Evolutionary conservation across 768 basidiomycete genomes (phyloP).

Genomic region (Rhizopogon vinicolor): DNA sequence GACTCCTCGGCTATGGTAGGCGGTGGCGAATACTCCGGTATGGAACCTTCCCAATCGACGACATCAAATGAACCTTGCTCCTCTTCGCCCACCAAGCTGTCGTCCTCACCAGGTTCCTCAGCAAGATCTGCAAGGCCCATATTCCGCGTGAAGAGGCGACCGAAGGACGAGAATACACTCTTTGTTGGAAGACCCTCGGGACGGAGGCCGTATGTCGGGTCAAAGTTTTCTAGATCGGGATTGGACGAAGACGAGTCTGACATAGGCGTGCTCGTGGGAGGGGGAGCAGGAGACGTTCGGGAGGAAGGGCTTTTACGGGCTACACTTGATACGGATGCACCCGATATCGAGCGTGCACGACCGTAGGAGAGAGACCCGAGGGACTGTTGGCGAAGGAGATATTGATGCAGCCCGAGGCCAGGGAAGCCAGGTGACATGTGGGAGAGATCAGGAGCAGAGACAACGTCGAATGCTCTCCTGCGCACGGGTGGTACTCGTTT

Average conservation of each 20-base stretch:
- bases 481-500: conserved; percentile 40
- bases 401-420: conserved; percentile 16
- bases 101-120: conserved; percentile 50
- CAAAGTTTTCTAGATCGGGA: conserved; percentile 74
- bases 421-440: conserved; percentile 15
- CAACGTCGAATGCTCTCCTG: conserved; percentile 31
- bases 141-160: conserved; percentile 62
- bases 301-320: conserved; percentile 20
- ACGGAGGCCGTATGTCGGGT: conserved; percentile 93
- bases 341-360: conserved; percentile 38
- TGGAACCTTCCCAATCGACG: conserved; percentile 65
- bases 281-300: conserved; percentile 11
- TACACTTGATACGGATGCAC: conserved; percentile 33
- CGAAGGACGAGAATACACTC: conserved; percentile 75
- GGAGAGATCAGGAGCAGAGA: conserved; percentile 38
- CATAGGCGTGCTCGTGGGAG: conserved; percentile 15
- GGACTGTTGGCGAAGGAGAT: conserved; percentile 21
- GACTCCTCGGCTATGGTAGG: conserved; percentile 39
- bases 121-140: conserved; percentile 78
- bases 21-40: conserved; percentile 41
- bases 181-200: conserved; percentile 88
- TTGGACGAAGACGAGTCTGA: conserved; percentile 24
- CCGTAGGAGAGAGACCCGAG: conserved; percentile 11
- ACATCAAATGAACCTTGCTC: conserved; percentile 49
- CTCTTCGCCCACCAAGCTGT: conserved; percentile 41